Percentiles rank a stretch among this genome's conserved stretches.
Conservation (phyloP, 2,329 filamentous ascomycete genomes). For the Ploettnerulaceae sp. region DNA sequence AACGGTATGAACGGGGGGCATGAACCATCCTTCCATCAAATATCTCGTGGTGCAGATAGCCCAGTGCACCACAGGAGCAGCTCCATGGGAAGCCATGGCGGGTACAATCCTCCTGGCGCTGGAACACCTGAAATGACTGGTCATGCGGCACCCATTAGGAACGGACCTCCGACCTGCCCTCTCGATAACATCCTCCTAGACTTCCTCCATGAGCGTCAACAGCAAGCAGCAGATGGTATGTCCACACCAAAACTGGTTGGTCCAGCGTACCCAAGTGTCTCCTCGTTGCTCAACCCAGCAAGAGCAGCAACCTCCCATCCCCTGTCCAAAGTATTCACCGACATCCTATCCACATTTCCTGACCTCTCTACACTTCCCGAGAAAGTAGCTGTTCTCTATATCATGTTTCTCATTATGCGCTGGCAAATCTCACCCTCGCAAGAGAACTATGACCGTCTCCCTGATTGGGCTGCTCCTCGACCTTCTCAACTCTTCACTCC, state of each 20-base stretch:
- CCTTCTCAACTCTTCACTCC: constrained; percentile 59
- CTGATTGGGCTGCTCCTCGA: constrained; percentile 65
- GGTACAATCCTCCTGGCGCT: constrained; percentile 25
- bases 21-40: constrained; percentile 35
- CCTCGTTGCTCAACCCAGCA: constrained; percentile 69
- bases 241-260: constrained; percentile 63
- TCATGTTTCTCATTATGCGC: constrained; percentile 82
- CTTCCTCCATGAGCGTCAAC: constrained; percentile 65
- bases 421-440: constrained; percentile 78
- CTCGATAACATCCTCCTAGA: constrained; percentile 76
- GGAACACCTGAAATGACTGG: constrained; percentile 17
- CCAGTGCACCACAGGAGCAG: constrained; percentile 24
- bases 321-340: constrained; percentile 77
- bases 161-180: constrained; percentile 65
- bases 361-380: constrained; percentile 75
- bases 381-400: constrained; percentile 73
- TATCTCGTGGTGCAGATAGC: constrained; percentile 16
- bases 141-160: constrained; percentile 42
- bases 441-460: constrained; percentile 74
- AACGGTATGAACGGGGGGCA: constrained; percentile 46
- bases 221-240: constrained; percentile 61
- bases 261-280: constrained; percentile 74
- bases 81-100: constrained; percentile 26
- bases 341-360: constrained; percentile 80
- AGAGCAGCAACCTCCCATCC: constrained; percentile 62